These are phyloP conservation scores for Stagonosporopsis chrysanthemi DNA, from an alignment of 2,329 filamentous ascomycete genomes.

Conservation along the genomic window DNA sequence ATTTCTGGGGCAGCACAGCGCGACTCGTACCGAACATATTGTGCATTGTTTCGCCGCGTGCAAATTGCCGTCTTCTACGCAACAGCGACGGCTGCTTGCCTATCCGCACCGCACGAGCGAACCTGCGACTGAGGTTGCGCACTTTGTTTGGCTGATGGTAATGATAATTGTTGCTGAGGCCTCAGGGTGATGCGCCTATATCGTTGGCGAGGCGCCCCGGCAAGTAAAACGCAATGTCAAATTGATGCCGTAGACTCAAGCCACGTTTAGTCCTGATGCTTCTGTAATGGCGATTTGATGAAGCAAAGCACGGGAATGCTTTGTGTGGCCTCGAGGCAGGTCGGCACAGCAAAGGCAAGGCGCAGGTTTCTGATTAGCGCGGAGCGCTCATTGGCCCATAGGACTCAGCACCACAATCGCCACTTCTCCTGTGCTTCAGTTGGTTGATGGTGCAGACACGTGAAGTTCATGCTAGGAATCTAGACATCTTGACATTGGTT, in stretches of 20 bases:
- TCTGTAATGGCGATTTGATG: background rate
- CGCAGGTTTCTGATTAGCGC: constrained; percentile 7
- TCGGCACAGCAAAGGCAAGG: background rate
- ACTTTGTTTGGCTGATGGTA: background rate
- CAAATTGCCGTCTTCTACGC: background rate
- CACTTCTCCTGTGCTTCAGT: background rate
- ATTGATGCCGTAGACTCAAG: background rate
- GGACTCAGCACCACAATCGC: background rate
- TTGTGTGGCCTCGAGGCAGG: background rate
- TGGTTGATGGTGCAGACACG: background rate
- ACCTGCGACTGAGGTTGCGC: background rate
- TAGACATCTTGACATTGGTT: background rate
- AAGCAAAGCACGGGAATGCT: background rate
- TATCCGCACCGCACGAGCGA: background rate
- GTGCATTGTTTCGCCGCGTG: background rate
- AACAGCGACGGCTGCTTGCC: background rate
- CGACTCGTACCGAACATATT: constrained; percentile 4
- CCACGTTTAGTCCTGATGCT: background rate
- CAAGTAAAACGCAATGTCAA: background rate
- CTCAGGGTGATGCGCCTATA: background rate
- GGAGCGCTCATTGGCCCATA: constrained; percentile 3
- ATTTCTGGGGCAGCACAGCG: background rate
- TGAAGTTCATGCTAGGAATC: no score
- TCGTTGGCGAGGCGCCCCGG: no score
- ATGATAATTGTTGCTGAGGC: background rate